Conservation (phyloP, 2,329 filamentous ascomycete species). For the Thermoascus crustaceus region DNA sequence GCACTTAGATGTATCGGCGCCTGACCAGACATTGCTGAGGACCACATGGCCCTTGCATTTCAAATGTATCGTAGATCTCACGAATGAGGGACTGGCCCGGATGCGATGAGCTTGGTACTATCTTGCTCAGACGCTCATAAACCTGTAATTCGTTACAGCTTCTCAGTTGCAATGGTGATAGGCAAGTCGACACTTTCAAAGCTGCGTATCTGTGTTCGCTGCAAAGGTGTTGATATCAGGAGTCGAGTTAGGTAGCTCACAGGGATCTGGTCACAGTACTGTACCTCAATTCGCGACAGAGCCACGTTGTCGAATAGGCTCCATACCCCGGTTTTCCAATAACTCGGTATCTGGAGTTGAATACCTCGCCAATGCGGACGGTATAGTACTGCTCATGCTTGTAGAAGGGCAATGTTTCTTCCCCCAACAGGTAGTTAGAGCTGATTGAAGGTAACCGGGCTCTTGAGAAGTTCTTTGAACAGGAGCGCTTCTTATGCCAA, state of each 20-base stretch:
- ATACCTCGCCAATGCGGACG: conserved; percentile 10
- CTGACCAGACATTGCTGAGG: not conserved
- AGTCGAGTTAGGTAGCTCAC: too few species aligned
- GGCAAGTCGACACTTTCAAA: conserved; percentile 1
- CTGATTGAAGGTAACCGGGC: conserved; percentile 1
- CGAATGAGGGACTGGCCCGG: not conserved
- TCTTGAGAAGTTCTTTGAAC: conserved; percentile 8
- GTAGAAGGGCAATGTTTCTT: not conserved
- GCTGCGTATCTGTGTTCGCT: conserved; percentile 3
- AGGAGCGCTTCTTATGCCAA: conserved; percentile 5
- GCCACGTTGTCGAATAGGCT: conserved; percentile 5
- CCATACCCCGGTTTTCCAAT: conserved; percentile 10
- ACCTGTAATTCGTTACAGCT: not conserved
- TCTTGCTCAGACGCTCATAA: conserved; percentile 1
- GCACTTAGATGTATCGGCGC: not conserved
- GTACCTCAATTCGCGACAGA: conserved; percentile 4
- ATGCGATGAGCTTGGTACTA: conserved; percentile 1
- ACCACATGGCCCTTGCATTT: not conserved
- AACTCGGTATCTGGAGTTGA: conserved; percentile 11
- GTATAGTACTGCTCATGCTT: conserved; percentile 10
- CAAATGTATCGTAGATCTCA: conserved; percentile 3
- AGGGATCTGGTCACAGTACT: not conserved
- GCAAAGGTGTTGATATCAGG: not conserved
- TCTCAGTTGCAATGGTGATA: not conserved
- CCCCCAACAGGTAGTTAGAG: not conserved